Evolutionary conservation across 2,329 filamentous ascomycete genomes (phyloP), one percentile per base, ranked within the genome.

Genomic region (Helicocarpus griseus): DNA sequence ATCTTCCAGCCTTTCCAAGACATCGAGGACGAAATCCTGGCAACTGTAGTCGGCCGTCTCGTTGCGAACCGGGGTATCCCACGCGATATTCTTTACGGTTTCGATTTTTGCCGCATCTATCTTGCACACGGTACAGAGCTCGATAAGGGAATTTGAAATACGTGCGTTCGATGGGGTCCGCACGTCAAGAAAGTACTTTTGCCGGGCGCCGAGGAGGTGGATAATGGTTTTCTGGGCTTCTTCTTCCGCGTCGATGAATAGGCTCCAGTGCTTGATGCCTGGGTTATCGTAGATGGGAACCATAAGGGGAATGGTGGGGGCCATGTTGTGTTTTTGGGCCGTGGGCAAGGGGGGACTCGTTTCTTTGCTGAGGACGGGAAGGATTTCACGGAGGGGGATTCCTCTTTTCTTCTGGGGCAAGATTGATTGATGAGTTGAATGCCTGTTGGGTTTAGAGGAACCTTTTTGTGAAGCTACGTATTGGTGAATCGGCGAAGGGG

Each of bases 1-100:
- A 2, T 48, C 40, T 41, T 58, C 56, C 39, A 57, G 50, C 5
- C 26, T 26, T 7, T 58, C 56, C n/a, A 61, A 48, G 40, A 61
- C 46, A 13, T 61, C 57, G 45, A 61, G 53, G 1, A 61, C 54
- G 33, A 60, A 61, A 45, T 60, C 56, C 44, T 62, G 58, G 50
- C 56, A 61, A 44, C 61, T 61, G 48, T 48, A 60, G 19, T 56
- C 58, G 14, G 53, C 40, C 39, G 33, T 31, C 13, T 60, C 57
- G 50, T 60, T 60, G 40, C 52, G 55, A 8, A 62, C 45, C 1
- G 48, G 22, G 4, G 49, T 43, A n/a, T 57, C 52, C 11, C 44
- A 44, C 13, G 57, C 57, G 19, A 50, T 38, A 11, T 50, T 43
- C 21, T 55, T 48, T 41, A 60, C 56, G 9, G 51, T n/a, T 19